These are phyloP conservation scores for Centella asiatica DNA, from an alignment of 129 eudicot species.

Conservation along the genomic window DNA sequence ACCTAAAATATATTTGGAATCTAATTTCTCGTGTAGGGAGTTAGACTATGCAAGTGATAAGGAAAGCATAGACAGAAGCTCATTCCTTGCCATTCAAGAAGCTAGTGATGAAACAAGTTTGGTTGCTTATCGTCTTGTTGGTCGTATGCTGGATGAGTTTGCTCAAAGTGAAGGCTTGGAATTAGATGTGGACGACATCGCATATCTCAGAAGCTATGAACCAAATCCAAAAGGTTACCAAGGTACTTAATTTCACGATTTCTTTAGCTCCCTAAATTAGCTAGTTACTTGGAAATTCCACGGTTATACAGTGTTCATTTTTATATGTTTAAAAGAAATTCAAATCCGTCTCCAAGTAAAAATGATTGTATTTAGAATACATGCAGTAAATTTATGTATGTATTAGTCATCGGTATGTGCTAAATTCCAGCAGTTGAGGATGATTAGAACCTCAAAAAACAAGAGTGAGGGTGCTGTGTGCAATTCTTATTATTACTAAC, in stretches of 20 bases:
- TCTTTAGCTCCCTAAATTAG: neutral
- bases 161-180: constrained; percentile 40
- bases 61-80: constrained; percentile 25
- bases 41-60: constrained; percentile 10
- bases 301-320: no score
- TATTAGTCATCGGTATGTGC: no score
- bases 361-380: no score
- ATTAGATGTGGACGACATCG: constrained; percentile 28
- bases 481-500: no score
- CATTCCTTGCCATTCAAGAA: constrained; percentile 54
- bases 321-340: no score
- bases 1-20: constrained; percentile 1
- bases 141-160: constrained; percentile 41
- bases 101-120: constrained; percentile 68
- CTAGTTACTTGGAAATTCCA: no score
- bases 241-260: constrained; percentile 14
- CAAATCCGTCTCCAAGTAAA: no score
- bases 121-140: constrained; percentile 51
- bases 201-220: constrained; percentile 33
- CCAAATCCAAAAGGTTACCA: constrained; percentile 9
- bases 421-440: no score
- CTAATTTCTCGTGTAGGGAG: constrained; percentile 17
- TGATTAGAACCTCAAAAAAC: no score
- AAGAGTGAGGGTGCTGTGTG: no score
- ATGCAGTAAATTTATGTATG: no score